Base-by-base conservation (phyloP, 2,329 filamentous ascomycete genomes). In the Penicillium sp. region DNA sequence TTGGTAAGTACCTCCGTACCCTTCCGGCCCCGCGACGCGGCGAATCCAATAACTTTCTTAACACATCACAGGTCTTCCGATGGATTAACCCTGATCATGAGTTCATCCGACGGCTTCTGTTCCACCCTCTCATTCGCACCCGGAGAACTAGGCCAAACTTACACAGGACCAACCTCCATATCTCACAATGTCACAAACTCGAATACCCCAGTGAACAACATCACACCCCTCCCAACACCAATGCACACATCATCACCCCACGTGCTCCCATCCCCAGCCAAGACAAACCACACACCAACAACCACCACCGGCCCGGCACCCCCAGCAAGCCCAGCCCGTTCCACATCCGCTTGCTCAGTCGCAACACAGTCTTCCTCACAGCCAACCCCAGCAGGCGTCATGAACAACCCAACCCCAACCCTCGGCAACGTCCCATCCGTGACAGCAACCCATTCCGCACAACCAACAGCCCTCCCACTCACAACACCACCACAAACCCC, bases 101-200 rank as follows among this genome's bases (percentile, higher is more conserved):
- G 90, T n/a, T 99, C 93, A 0, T 96, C 93, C 0, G 93, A 99
- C 69, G 93, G 93, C 0, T 99, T 97, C 74, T 99, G 93, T 69
- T 99, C 93, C 0, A 87, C 88, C 0, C 76, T 99, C 5, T 87
- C 90, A 0, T 99, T 99, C 65, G 72, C 81, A 1, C 76, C 87
- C 2, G 88, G 89, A 8, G 93, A 99, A 68, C 76, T 99, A 1
- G 93, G 93, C 11, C 84, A 92, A 56, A 73, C 83, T 4, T 95
- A 95, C 67, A 84, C 83, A 8, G 86, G 64, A 50, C 51, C 59
- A 47, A 60, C 58, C 57, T 64, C 62, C 61, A 46, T 55, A 41
- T 35, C 54, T 28, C 52, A 58, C 55, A 62, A 70, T 68, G 53
- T 64, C 65, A 39, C 62, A 53, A 60, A 64, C 40, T 61, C 72